Base-by-base conservation (phyloP, 768 basidiomycete genomes). In the Xerocomellus amylosporus region DNA sequence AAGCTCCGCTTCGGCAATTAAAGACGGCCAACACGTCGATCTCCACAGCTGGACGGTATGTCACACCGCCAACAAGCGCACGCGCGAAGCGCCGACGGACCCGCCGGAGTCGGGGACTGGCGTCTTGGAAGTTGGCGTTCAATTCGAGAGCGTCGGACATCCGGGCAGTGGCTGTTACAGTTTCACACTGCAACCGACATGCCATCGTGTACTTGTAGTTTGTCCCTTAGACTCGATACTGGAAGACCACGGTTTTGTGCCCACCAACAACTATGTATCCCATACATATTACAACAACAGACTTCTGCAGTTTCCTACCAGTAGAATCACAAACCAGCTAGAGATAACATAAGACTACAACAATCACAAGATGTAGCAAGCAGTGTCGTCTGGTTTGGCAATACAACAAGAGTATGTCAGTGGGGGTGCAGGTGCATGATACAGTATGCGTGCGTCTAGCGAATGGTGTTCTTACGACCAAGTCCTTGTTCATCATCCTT, bases 401-500 rank as follows among this genome's bases (percentile, higher is more conserved):
- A 43, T 54, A 57, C 54, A 57, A 53, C 40, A 37, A 54, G 19
- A 10, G 36, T 46, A 46, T n/a, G 30, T 53, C 34, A 50, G 59
- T 53, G 51, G 34, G 17, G 14, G 33, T 34, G 54, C 64, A 43
- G 22, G 26, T 24, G 30, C 12, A 36, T 30, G 39, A 55, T 49
- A 31, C 37, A 43, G 36, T 42, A 38, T 45, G 36, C 46, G 41
- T 22, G 38, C 33, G 43, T 41, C 56, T 59, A 70, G 45, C 69
- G 71, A 56, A 70, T 70, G 30, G 56, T 44, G 37, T 56, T 67
- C 46, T 54, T 71, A 26, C 56, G 52, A 49, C 36, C 40, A 19
- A 72, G 51, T 50, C 66, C 68, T 46, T 57, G 49, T 43, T 56
- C 58, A 2, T 58, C 61, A 8, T 57, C 47, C 31, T 53, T 72